These are phyloP conservation scores for Saprolegnia diclina DNA, from an alignment of 352 stramenopile species.

Conservation along the genomic window DNA sequence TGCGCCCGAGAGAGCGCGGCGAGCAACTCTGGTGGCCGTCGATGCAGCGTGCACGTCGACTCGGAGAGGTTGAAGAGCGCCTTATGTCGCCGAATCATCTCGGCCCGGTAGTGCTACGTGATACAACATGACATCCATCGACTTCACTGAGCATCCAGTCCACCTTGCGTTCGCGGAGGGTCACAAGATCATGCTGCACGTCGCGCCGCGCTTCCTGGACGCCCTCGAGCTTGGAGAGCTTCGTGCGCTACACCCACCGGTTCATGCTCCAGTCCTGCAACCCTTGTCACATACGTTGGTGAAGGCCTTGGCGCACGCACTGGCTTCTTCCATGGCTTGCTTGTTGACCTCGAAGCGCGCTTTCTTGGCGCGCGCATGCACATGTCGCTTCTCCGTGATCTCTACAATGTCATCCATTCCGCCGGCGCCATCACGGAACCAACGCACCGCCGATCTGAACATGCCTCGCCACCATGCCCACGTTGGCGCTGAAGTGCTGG, in stretches of 20 bases:
- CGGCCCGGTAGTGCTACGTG: slow-evolving; percentile 35
- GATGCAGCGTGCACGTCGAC: slow-evolving; percentile 66
- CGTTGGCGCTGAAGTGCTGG: slow-evolving; percentile 2
- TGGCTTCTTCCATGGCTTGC: not conserved
- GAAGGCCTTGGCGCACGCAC: not conserved
- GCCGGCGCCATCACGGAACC: not conserved
- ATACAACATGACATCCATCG: no score
- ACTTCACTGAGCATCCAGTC: not conserved
- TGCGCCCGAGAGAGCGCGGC: slow-evolving; percentile 54
- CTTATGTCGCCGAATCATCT: slow-evolving; percentile 45
- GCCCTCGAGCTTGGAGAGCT: slow-evolving; percentile 17
- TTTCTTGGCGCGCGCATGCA: not conserved
- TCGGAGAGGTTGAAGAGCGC: slow-evolving; percentile 48
- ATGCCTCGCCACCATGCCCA: slow-evolving; percentile 19
- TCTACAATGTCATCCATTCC: not conserved
- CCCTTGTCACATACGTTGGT: not conserved
- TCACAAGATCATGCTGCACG: not conserved
- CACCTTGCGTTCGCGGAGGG: slow-evolving; percentile 10
- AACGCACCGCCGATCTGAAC: slow-evolving; percentile 15
- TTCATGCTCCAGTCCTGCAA: not conserved
- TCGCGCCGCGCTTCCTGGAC: not conserved
- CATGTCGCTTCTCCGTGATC: slow-evolving; percentile 20
- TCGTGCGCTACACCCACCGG: not conserved
- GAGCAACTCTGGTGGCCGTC: slow-evolving; percentile 55
- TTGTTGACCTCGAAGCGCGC: not conserved